Percentiles rank a stretch among this genome's conserved stretches.
These are phyloP conservation scores for Stereum hirsutum DNA, from an alignment of 1,284 basidiomycete species.

Conservation along the genomic window DNA sequence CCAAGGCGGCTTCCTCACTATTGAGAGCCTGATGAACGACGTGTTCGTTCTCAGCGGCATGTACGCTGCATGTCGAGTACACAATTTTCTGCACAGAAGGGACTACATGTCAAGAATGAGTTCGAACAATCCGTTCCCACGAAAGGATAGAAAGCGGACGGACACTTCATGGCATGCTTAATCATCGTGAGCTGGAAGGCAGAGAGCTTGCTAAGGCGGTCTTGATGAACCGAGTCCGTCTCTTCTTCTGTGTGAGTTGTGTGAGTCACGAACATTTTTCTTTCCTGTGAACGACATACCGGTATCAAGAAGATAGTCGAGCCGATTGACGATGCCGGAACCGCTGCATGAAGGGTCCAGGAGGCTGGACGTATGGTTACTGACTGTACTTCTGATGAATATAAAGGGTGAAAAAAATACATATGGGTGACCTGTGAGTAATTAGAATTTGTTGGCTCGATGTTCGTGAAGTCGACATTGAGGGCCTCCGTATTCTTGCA, in stretches of 20 bases:
- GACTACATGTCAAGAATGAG: constrained; percentile 32
- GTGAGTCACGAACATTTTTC: constrained; percentile 1
- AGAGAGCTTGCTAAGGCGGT: constrained; percentile 74
- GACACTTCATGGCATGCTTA: constrained; percentile 92
- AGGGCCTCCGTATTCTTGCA: constrained; percentile 73
- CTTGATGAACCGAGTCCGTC: constrained; percentile 40
- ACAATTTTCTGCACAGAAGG: constrained; percentile 63
- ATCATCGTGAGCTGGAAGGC: constrained; percentile 91
- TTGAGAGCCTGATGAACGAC: constrained; percentile 69
- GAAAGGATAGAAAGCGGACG: not conserved
- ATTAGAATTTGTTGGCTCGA: constrained; percentile 54
- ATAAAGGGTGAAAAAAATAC: constrained; percentile 26
- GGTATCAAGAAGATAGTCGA: constrained; percentile 75
- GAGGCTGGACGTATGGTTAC: constrained; percentile 37
- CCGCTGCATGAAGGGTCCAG: constrained; percentile 93
- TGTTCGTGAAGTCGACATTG: constrained; percentile 73
- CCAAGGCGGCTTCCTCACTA: constrained; percentile 53
- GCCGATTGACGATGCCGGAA: constrained; percentile 84
- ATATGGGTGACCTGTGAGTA: constrained; percentile 74
- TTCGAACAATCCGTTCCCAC: no score
- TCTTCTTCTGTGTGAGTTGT: constrained; percentile 30
- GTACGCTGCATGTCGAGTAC: constrained; percentile 94
- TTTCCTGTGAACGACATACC: constrained; percentile 27
- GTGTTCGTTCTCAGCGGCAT: constrained; percentile 86
- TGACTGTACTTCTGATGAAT: constrained; percentile 1